Percentiles rank a stretch among this genome's conserved stretches.
phyloP scores from a whole-genome alignment of 768 basidiomycete genomes.

The Paxillus ammoniavirescens region DNA sequence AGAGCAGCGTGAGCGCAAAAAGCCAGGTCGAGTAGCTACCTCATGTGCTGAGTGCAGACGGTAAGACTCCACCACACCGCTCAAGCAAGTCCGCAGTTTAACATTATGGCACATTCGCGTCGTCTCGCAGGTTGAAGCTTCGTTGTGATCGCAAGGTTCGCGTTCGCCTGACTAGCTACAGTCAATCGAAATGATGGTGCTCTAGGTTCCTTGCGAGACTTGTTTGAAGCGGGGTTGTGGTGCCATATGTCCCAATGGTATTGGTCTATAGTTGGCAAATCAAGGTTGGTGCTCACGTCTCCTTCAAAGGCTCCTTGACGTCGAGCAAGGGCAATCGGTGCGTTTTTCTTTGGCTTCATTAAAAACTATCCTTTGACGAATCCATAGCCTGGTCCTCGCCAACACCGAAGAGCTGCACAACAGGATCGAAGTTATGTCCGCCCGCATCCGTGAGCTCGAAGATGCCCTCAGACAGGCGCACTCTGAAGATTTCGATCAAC shows the following conservation, averaged over 20 bases:
- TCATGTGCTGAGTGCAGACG: constrained; percentile 42
- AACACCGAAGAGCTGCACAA: constrained; percentile 72
- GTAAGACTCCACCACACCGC: constrained; percentile 15
- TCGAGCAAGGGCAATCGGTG: constrained; percentile 62
- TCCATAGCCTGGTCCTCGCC: constrained; percentile 52
- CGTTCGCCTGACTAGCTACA: background rate
- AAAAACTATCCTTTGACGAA: background rate
- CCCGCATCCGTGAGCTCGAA: constrained; percentile 63
- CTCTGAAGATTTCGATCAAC: constrained; percentile 43
- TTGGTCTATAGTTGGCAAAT: constrained; percentile 5
- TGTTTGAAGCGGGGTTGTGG: constrained; percentile 75
- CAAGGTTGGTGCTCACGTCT: background rate
- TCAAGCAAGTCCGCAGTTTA: background rate
- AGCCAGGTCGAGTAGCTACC: constrained; percentile 47
- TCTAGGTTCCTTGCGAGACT: constrained; percentile 74
- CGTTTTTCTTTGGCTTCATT: constrained; percentile 2
- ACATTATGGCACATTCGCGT: background rate
- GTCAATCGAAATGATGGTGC: constrained; percentile 3
- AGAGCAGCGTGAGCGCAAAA: constrained; percentile 37
- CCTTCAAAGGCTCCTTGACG: constrained; percentile 45
- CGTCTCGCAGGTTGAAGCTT: constrained; percentile 49
- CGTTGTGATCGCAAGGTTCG: constrained; percentile 63
- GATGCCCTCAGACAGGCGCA: constrained; percentile 52
- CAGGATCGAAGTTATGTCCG: constrained; percentile 52
- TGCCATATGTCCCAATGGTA: constrained; percentile 76